These are phyloP conservation scores for Dysphania ambrosioides DNA, from an alignment of 148 eudicot genomes.

Conservation along the genomic window DNA sequence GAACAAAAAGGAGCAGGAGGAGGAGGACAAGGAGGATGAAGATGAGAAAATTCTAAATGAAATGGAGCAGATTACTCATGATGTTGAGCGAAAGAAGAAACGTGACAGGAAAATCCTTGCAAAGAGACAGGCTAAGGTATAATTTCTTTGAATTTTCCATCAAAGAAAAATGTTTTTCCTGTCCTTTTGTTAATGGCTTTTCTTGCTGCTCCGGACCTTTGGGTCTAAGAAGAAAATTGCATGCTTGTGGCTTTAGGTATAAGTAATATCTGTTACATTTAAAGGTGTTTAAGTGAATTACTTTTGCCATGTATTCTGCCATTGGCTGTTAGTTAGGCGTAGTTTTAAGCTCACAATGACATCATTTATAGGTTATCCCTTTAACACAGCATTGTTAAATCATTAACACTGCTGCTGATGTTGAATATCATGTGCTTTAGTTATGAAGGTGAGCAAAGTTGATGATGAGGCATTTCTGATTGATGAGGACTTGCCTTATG, in stretches of 20 bases:
- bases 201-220: not conserved
- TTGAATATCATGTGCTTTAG: too few relatives aligned
- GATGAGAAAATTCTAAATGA: slow-evolving; percentile 73
- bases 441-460: too few relatives aligned
- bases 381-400: not conserved
- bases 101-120: slow-evolving; percentile 59
- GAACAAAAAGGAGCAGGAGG: slow-evolving; percentile 22
- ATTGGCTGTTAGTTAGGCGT: too few relatives aligned
- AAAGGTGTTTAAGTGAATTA: not conserved
- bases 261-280: not conserved
- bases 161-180: not conserved
- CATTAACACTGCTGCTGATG: not conserved
- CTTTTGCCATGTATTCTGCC: not conserved
- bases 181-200: not conserved
- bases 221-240: not conserved
- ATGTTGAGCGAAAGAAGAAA: slow-evolving; percentile 72
- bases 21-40: slow-evolving; percentile 35
- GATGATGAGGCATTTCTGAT: too few relatives aligned
- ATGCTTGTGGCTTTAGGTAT: not conserved
- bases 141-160: not conserved
- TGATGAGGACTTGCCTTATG: too few relatives aligned
- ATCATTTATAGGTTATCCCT: not conserved
- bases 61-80: slow-evolving; percentile 76
- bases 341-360: too few relatives aligned
- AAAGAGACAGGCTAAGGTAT: slow-evolving; percentile 78